Evolutionary conservation across 352 stramenopile genomes (phyloP).

Genomic region (Thalassiosira mediterranea): DNA sequence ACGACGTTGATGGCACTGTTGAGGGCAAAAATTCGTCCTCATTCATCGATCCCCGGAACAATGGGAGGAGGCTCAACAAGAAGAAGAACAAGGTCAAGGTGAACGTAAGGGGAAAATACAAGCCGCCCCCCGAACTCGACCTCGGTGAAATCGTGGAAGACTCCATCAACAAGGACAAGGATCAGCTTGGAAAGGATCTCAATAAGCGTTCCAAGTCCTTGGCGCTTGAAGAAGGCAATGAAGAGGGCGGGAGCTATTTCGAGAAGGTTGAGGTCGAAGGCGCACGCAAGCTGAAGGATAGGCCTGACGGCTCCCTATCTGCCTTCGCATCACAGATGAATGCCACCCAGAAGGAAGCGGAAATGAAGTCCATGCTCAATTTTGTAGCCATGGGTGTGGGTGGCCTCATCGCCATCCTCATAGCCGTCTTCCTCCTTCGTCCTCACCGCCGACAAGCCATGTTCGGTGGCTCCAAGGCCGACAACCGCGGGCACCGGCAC

Average conservation of each 20-base stretch:
- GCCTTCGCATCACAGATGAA: background rate
- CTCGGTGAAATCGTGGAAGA: slow-evolving; percentile 41
- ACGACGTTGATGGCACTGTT: background rate
- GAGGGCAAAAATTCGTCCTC: background rate
- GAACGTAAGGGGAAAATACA: slow-evolving; percentile 32
- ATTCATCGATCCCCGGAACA: background rate
- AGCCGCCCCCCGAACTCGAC: slow-evolving; percentile 38
- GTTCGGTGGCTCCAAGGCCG: no score
- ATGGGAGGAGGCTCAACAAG: slow-evolving; percentile 13
- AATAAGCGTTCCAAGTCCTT: background rate
- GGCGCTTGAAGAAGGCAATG: background rate
- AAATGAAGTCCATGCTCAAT: slow-evolving; percentile 28
- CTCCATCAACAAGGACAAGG: slow-evolving; percentile 43
- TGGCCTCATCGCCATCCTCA: slow-evolving; percentile 28
- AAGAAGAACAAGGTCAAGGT: slow-evolving; percentile 38
- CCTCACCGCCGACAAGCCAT: slow-evolving; percentile 34
- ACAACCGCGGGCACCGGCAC: no score
- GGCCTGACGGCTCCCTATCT: background rate
- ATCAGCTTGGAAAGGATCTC: slow-evolving; percentile 25
- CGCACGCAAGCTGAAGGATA: slow-evolving; percentile 25
- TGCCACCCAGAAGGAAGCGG: background rate
- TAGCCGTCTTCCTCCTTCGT: slow-evolving; percentile 35
- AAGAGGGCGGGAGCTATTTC: slow-evolving; percentile 26
- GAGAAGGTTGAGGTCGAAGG: slow-evolving; percentile 33
- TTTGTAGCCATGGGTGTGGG: slow-evolving; percentile 26